These are phyloP conservation scores for Sarcocystis neurona DNA, from an alignment of 169 alveolate species.

Conservation along the genomic window DNA sequence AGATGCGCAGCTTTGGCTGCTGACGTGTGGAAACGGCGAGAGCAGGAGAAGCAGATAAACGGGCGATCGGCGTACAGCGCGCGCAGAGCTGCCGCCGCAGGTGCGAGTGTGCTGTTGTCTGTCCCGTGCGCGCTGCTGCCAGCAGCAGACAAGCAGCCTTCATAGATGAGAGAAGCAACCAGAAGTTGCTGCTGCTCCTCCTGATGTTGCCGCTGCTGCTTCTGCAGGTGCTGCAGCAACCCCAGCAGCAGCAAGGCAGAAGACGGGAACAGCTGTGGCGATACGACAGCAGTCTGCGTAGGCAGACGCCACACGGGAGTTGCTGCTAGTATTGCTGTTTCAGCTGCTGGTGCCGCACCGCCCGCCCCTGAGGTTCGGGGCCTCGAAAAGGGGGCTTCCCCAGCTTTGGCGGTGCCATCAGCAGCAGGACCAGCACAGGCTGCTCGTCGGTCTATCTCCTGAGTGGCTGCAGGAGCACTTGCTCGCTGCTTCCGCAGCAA, in stretches of 20 bases:
- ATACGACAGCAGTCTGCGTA: background rate
- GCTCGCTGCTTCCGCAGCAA: background rate
- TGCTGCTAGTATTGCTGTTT: background rate
- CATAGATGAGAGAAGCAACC: background rate
- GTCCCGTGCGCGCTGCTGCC: too few species aligned
- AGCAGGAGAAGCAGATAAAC: background rate
- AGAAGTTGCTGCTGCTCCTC: background rate
- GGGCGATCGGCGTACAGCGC: background rate
- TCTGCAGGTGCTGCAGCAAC: background rate
- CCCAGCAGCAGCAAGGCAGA: background rate
- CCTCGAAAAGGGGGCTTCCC: background rate
- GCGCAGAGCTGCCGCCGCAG: background rate
- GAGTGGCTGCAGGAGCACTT: too few species aligned
- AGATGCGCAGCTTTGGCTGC: background rate
- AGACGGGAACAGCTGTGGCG: background rate
- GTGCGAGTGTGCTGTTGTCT: background rate
- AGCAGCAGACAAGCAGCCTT: too few species aligned
- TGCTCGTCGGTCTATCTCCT: too few species aligned
- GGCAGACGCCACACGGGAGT: background rate
- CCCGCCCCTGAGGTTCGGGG: background rate
- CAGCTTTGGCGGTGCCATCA: background rate
- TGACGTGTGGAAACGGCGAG: slow-evolving; percentile 1
- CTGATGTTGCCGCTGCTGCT: slow-evolving; percentile 4
- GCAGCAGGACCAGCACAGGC: too few species aligned
- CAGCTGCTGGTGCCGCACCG: background rate